phyloP scores from a whole-genome alignment of 805 yeast genomes.

The Wickerhamiella azymoides region DNA sequence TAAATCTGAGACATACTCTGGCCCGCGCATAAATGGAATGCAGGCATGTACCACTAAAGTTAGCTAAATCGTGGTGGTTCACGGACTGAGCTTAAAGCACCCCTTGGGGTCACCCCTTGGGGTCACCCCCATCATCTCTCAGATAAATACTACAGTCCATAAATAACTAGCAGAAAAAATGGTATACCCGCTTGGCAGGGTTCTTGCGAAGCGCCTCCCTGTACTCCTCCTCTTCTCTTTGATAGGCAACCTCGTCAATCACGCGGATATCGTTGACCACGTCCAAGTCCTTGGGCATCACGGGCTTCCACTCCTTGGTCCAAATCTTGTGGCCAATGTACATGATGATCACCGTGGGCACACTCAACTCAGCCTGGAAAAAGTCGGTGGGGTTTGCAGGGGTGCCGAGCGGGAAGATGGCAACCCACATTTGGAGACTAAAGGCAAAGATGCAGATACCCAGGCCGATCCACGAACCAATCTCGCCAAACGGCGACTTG shows the following conservation, averaged over 20 bases:
- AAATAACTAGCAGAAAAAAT: constrained; percentile 6
- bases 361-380: constrained; percentile 44
- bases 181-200: constrained; percentile 2
- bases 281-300: background rate
- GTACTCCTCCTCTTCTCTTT: constrained; percentile 6
- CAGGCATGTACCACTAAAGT: too few relatives aligned
- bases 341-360: constrained; percentile 15
- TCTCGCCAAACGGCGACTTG: constrained; percentile 51
- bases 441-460: constrained; percentile 46
- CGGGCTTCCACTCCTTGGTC: background rate
- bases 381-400: constrained; percentile 29
- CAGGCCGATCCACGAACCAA: constrained; percentile 54
- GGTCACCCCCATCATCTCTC: too few relatives aligned
- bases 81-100: too few relatives aligned
- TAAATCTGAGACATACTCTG: too few relatives aligned
- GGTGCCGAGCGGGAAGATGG: constrained; percentile 51
- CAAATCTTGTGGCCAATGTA: constrained; percentile 16
- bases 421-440: constrained; percentile 70
- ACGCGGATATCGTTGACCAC: constrained; percentile 3
- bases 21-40: too few relatives aligned
- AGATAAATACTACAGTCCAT: background rate
- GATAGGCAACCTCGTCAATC: constrained; percentile 1
- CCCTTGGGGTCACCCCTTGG: too few relatives aligned
- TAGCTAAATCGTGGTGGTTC: too few relatives aligned
- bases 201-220: constrained; percentile 1